Base-by-base conservation (phyloP, 2,329 filamentous ascomycete genomes). In the Nemania bipapillata region DNA sequence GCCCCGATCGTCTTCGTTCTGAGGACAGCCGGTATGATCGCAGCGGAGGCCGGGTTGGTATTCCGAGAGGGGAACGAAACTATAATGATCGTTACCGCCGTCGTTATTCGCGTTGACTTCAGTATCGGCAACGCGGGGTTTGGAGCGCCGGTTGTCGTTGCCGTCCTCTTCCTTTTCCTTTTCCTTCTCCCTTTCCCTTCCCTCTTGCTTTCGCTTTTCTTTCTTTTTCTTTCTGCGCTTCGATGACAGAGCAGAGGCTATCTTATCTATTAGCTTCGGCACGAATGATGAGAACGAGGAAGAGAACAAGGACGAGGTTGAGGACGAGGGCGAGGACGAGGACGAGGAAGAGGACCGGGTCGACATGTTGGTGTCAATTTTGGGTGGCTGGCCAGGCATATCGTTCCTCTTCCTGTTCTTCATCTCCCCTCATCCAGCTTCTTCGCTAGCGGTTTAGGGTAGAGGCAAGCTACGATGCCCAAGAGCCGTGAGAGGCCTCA, bases 211-310 rank as follows among this genome's bases (percentile, higher is more conserved):
- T 22, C 26, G 4, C 28, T 63, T n/a, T 22, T 47, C 37, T n/a
- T 35, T 47, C 52, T 69, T 70, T 42, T 70, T 71, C 49, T 26
- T 70, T 28, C 65, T 40, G 35, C 59, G 71, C 37, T 56, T 72
- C 58, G 63, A 55, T 42, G 71, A 70, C 68, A 76, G 61, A 47
- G 45, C 45, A 58, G 69, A 71, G 53, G 66, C 73, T 76, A 74
- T 62, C 71, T 68, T 74, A 55, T 58, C 72, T 32, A 74, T 76
- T 69, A 77, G 75, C 60, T 69, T 76, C 47, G 69, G 69, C 24
- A 75, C 53, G 17, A 70, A 30, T 56, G 67, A 49, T 24, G 20
- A n/a, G 37, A 12, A 42, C 12, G 37, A 35, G 6, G 32, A 42
- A 17, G 37, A 20, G 40, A 20, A n/a, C 40, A 17, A 45, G 40